phyloP scores from a whole-genome alignment of 1,284 basidiomycete genomes.

The Irpex sp. region DNA sequence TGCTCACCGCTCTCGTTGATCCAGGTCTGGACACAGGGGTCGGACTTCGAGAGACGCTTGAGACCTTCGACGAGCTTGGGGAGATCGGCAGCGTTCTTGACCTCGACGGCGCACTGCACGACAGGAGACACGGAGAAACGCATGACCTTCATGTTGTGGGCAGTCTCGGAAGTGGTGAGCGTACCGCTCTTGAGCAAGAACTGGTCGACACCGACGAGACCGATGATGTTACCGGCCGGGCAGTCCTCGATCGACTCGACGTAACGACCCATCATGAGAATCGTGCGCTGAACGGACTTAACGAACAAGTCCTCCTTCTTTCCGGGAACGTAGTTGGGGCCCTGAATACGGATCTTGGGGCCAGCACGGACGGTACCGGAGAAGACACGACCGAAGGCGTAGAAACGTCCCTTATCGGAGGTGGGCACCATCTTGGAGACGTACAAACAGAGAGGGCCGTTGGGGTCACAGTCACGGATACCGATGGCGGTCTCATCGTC shows the following conservation, averaged over 20 bases:
- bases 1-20: constrained; percentile 94
- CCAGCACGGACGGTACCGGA: constrained; percentile 96
- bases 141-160: constrained; percentile 99
- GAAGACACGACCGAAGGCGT: constrained; percentile 99
- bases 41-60: constrained; percentile 99
- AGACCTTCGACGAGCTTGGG: constrained; percentile 99
- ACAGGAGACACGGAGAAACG: constrained; percentile 99
- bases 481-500: constrained; percentile 99
- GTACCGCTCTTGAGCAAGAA: constrained; percentile 99
- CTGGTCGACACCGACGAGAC: constrained; percentile 99
- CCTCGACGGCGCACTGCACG: constrained; percentile 99
- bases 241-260: constrained; percentile 99
- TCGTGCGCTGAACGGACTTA: constrained; percentile 98
- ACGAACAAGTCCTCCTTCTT: constrained; percentile 99
- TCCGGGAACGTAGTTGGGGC: constrained; percentile 97
- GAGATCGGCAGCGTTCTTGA: constrained; percentile 99
- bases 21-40: constrained; percentile 98
- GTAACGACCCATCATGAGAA: constrained; percentile 99
- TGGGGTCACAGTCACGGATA: constrained; percentile 98
- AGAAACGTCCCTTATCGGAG: constrained; percentile 99
- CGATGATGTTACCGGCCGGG: constrained; percentile 97
- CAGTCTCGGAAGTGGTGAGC: constrained; percentile 95
- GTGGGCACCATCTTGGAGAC: constrained; percentile 99
- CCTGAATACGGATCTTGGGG: constrained; percentile 99
- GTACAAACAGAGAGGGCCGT: constrained; percentile 96